Evolutionary conservation across 2,329 filamentous ascomycete species (phyloP).

Genomic region (Emmonsiellopsis sp.): DNA sequence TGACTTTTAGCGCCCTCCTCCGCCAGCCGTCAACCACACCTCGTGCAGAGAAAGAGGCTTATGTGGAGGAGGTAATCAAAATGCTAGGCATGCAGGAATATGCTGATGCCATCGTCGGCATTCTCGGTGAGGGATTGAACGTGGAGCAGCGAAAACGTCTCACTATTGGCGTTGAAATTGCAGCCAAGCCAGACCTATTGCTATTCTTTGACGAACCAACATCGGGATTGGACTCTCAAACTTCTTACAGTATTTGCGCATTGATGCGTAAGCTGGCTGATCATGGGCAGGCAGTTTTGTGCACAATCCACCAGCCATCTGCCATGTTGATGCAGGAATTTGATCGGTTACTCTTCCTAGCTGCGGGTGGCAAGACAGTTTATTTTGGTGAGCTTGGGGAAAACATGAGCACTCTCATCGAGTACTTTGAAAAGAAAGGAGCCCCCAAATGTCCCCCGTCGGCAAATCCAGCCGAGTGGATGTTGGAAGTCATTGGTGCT

Average conservation of each 20-base stretch:
- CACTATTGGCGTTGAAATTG: slow-evolving; percentile 89
- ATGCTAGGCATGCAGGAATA: slow-evolving; percentile 86
- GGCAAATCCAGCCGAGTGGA: slow-evolving; percentile 69
- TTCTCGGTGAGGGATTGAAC: slow-evolving; percentile 65
- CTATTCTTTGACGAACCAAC: slow-evolving; percentile 94
- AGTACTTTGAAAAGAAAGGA: slow-evolving; percentile 58
- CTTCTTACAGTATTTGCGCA: slow-evolving; percentile 83
- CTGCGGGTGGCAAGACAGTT: slow-evolving; percentile 55
- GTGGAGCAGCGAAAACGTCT: slow-evolving; percentile 63
- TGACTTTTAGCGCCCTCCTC: slow-evolving; percentile 76
- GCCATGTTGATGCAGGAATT: slow-evolving; percentile 90
- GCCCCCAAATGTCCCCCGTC: slow-evolving; percentile 51
- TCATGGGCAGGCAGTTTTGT: slow-evolving; percentile 82
- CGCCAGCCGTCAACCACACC: slow-evolving; percentile 69
- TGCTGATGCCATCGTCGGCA: slow-evolving; percentile 81
- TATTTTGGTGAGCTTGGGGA: slow-evolving; percentile 61
- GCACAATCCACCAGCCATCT: slow-evolving; percentile 95
- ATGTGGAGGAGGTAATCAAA: slow-evolving; percentile 85
- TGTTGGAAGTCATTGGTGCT: slow-evolving; percentile 52
- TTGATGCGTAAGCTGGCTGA: slow-evolving; percentile 84
- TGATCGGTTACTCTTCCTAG: slow-evolving; percentile 55
- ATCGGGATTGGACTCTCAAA: slow-evolving; percentile 86
- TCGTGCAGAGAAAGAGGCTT: slow-evolving; percentile 68
- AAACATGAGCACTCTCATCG: slow-evolving; percentile 47
- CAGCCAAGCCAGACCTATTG: slow-evolving; percentile 79